A percentile compares a stretch with the other conserved stretches of the same genome.
Evolutionary conservation across 352 stramenopile genomes (phyloP).

Genomic region (Saprolegnia diclina): DNA sequence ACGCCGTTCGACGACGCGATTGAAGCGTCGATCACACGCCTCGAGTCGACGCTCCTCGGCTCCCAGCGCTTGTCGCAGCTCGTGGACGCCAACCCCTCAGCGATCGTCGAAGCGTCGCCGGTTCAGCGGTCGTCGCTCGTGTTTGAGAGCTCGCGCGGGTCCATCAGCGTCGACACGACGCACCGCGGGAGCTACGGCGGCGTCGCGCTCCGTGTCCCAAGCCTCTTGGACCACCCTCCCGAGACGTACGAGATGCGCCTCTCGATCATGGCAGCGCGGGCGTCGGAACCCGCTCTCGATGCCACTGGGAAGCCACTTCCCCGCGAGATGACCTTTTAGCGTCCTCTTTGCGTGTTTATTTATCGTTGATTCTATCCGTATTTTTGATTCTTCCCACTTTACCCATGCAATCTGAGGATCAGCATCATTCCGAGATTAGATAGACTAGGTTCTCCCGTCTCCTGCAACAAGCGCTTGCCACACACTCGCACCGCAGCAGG

Average conservation of each 20-base stretch:
- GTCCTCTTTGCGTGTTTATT: not conserved
- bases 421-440: no score
- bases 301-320: not conserved
- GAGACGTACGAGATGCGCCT: not conserved
- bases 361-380: not conserved
- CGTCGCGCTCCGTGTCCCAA: constrained; percentile 24
- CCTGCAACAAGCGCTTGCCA: no score
- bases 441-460: no score
- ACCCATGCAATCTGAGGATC: no score
- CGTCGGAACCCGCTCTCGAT: not conserved
- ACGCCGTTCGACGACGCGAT: not conserved
- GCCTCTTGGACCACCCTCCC: constrained; percentile 11
- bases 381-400: not conserved
- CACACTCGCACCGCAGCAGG: no score
- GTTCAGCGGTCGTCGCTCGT: not conserved
- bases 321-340: constrained; percentile 10
- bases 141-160: not conserved
- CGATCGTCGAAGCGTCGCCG: not conserved
- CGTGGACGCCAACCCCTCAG: not conserved
- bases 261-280: not conserved
- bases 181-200: constrained; percentile 7
- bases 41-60: not conserved
- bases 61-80: not conserved
- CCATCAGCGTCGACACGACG: not conserved
- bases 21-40: no score